These are phyloP conservation scores for Ichthyophthirius multifiliis DNA, from an alignment of 169 alveolate genomes.

Conservation along the genomic window DNA sequence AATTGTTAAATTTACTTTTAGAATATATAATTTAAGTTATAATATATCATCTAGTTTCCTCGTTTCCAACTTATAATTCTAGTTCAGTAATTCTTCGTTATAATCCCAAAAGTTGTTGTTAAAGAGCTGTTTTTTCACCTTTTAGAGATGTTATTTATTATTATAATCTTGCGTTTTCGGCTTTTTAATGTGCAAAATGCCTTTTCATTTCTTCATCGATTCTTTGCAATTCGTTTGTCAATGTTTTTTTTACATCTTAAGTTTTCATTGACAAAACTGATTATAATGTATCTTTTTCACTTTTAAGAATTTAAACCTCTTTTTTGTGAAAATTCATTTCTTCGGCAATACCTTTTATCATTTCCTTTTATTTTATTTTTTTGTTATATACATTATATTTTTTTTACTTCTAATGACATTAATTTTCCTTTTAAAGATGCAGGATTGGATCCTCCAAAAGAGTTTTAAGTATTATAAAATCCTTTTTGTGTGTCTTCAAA, in stretches of 20 bases:
- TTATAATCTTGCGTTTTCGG: conserved; percentile 86
- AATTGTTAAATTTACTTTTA: too few species aligned
- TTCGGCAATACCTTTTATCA: conserved; percentile 68
- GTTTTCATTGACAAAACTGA: conserved; percentile 79
- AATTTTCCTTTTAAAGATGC: conserved; percentile 82
- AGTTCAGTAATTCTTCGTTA: conserved; percentile 87
- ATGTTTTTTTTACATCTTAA: conserved; percentile 80
- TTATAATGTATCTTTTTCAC: conserved; percentile 84
- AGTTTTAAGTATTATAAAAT: conserved; percentile 2
- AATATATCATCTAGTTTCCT: conserved; percentile 44
- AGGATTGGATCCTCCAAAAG: conserved; percentile 36
- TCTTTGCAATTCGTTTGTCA: conserved; percentile 75
- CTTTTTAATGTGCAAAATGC: conserved; percentile 80
- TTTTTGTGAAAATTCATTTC: conserved; percentile 83
- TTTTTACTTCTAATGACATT: conserved; percentile 62
- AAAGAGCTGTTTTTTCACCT: conserved; percentile 89
- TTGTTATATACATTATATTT: neutral
- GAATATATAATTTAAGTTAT: too few species aligned
- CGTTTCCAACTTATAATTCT: conserved; percentile 86
- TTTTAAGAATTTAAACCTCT: conserved; percentile 75
- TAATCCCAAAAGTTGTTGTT: conserved; percentile 79
- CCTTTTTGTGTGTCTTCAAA: neutral
- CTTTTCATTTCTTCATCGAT: conserved; percentile 89
- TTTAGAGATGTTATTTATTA: conserved; percentile 85
- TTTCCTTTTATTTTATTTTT: conserved; percentile 33